Conservation (phyloP, 2,329 filamentous ascomycete species). For the Alternaria viburni region DNA sequence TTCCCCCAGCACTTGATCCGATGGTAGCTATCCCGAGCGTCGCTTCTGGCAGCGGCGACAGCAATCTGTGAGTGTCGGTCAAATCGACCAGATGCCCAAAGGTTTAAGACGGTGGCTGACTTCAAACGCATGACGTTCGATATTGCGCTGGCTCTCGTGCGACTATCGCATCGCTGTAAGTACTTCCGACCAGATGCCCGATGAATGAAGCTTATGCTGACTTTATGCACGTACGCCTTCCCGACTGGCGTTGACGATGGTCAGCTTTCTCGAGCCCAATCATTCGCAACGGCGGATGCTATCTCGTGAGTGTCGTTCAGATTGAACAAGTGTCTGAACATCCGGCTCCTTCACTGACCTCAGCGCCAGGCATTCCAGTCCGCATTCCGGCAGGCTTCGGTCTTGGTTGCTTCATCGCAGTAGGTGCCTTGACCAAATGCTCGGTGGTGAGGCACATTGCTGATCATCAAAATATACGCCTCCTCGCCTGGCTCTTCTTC, state of each 20-base stretch:
- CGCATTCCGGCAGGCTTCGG: no score
- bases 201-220: background rate
- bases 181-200: background rate
- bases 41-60: background rate
- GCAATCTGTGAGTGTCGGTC: background rate
- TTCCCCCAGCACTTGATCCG: background rate
- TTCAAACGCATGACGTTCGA: background rate
- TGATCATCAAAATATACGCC: no score
- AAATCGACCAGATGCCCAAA: background rate
- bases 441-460: no score
- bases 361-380: no score
- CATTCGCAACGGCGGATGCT: background rate
- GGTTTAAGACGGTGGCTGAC: no score
- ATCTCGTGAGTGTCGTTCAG: background rate
- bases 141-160: fast-evolving
- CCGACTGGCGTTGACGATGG: background rate
- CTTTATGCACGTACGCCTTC: background rate
- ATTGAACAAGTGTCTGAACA: no score
- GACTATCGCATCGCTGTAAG: background rate
- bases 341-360: no score
- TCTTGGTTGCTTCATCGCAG: no score
- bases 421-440: no score
- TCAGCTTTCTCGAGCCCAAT: background rate
- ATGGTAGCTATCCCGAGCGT: background rate
- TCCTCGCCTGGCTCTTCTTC: no score